phyloP scores from a whole-genome alignment of 2,329 filamentous ascomycete species.

The Aspergillus fructus region DNA sequence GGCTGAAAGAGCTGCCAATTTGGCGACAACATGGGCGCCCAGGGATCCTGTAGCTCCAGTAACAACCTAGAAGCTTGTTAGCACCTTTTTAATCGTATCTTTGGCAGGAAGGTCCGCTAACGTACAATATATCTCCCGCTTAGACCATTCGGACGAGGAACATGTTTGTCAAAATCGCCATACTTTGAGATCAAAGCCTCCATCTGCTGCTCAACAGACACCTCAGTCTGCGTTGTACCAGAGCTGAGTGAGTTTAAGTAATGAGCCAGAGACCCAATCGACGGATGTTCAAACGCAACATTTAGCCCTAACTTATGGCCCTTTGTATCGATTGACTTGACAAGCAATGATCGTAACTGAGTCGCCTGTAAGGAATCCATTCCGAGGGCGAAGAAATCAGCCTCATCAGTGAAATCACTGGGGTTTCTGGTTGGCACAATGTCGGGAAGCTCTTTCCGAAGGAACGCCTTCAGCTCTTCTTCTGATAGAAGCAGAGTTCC shows the following conservation, averaged over 20 bases:
- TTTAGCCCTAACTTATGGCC: constrained; percentile 54
- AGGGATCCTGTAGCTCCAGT: constrained; percentile 68
- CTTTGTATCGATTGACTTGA: constrained; percentile 50
- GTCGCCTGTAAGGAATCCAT: constrained; percentile 61
- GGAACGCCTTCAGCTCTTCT: constrained; percentile 33
- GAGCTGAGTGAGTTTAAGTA: constrained; percentile 45
- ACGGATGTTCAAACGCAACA: constrained; percentile 59
- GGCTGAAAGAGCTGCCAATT: constrained; percentile 36
- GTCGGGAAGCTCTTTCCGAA: constrained; percentile 31
- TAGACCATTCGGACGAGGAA: constrained; percentile 19
- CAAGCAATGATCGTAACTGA: constrained; percentile 52
- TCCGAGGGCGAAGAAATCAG: constrained; percentile 59
- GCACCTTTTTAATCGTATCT: background rate
- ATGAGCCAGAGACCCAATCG: constrained; percentile 46
- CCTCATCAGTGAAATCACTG: constrained; percentile 33
- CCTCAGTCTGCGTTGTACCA: constrained; percentile 29
- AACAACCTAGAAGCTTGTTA: constrained; percentile 39
- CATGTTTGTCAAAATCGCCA: constrained; percentile 29
- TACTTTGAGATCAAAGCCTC: constrained; percentile 50
- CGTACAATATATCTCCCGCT: constrained; percentile 27
- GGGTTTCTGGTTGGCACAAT: constrained; percentile 23
- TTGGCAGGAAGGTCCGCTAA: background rate
- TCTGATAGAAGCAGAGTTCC: constrained; percentile 8
- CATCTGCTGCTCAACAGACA: constrained; percentile 47
- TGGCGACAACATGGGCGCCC: constrained; percentile 57